phyloP scores from a whole-genome alignment of 2,329 filamentous ascomycete genomes.

The Nemania serpens region DNA sequence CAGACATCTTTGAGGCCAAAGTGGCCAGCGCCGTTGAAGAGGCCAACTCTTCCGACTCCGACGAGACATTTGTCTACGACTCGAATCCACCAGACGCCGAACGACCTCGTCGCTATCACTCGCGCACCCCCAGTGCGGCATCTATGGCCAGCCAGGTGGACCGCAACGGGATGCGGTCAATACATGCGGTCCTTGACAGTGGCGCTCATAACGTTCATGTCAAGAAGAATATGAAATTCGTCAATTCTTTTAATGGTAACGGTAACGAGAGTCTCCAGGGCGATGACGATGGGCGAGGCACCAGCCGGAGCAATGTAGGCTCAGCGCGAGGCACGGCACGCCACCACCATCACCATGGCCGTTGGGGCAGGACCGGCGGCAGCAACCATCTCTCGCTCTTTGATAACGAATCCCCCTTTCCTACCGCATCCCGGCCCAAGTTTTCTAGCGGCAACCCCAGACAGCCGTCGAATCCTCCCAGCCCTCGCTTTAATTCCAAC shows the following conservation, averaged over 20 bases:
- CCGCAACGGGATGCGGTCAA: conserved; percentile 62
- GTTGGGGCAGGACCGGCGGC: conserved; percentile 72
- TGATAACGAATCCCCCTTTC: conserved; percentile 79
- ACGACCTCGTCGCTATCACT: conserved; percentile 79
- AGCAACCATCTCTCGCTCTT: conserved; percentile 74
- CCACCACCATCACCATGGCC: conserved; percentile 75
- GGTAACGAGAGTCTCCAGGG: conserved; percentile 58
- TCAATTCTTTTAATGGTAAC: conserved; percentile 73
- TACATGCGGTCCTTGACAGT: conserved; percentile 69
- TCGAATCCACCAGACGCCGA: conserved; percentile 83
- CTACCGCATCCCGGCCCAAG: conserved; percentile 67
- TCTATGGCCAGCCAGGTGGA: conserved; percentile 77
- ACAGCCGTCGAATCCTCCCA: conserved; percentile 70
- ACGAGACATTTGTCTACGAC: conserved; percentile 98
- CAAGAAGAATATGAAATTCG: conserved; percentile 97
- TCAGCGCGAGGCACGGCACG: conserved; percentile 69
- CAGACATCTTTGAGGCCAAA: conserved; percentile 97
- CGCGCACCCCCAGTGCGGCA: conserved; percentile 90
- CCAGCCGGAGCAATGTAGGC: conserved; percentile 63
- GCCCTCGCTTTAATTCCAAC: conserved; percentile 59
- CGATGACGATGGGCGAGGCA: conserved; percentile 70
- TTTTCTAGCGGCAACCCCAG: conserved; percentile 60
- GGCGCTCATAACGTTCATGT: conserved; percentile 58
- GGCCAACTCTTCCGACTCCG: conserved; percentile 93
- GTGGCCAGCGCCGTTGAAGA: conserved; percentile 96